phyloP scores from a whole-genome alignment of 768 basidiomycete species.

The Lentinula lateritia region DNA sequence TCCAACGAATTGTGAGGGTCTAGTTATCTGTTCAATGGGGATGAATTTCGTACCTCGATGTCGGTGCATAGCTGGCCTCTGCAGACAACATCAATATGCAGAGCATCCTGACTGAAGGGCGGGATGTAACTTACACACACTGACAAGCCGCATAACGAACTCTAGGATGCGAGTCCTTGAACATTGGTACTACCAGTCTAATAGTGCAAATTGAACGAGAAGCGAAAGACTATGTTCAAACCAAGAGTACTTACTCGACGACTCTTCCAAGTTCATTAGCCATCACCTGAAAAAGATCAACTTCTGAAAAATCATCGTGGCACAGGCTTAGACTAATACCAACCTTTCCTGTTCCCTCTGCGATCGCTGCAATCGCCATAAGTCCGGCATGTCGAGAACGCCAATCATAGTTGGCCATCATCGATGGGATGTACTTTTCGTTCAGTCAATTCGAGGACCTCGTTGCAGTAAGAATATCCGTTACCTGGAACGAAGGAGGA shows the following conservation, averaged over 20 bases:
- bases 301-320: not conserved
- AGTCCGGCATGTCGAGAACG: conserved; percentile 78
- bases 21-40: not conserved
- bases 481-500: conserved; percentile 68
- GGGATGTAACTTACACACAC: conserved; percentile 57
- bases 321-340: conserved; percentile 4
- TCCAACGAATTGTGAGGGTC: not conserved
- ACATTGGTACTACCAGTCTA: conserved; percentile 74
- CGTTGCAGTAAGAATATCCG: not conserved
- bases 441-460: not conserved
- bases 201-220: not conserved
- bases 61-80: conserved; percentile 90
- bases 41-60: conserved; percentile 51
- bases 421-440: conserved; percentile 63
- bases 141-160: conserved; percentile 80
- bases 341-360: conserved; percentile 77
- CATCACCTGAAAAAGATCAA: conserved; percentile 48
- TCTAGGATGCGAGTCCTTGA: conserved; percentile 71
- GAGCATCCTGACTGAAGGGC: not conserved
- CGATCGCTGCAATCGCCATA: conserved; percentile 83
- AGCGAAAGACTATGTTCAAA: not conserved
- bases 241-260: conserved; percentile 52
- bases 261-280: conserved; percentile 78
- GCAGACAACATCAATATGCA: conserved; percentile 8
- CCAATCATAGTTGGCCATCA: conserved; percentile 83